Percentiles rank a stretch among this genome's conserved stretches.
These are phyloP conservation scores for Penicillium corylophilum DNA, from an alignment of 2,329 filamentous ascomycete species.

Conservation along the genomic window DNA sequence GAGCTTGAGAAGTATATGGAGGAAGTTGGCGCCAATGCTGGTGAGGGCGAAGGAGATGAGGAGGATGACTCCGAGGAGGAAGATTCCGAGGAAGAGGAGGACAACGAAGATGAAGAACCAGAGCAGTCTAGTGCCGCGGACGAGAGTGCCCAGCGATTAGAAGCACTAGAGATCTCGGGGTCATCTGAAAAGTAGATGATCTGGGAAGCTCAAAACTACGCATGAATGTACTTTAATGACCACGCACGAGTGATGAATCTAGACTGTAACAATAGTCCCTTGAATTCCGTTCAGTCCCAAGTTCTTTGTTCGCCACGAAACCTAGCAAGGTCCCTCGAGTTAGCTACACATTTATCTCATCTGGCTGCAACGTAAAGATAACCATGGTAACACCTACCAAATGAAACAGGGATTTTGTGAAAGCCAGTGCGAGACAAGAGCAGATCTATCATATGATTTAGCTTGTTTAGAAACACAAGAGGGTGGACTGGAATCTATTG, in stretches of 20 bases:
- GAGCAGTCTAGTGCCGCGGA: constrained; percentile 12
- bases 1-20: constrained; percentile 91
- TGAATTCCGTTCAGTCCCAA: neutral
- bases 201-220: neutral
- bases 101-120: constrained; percentile 31
- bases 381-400: too few relatives aligned
- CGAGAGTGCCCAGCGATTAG: constrained; percentile 32
- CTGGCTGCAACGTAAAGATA: too few relatives aligned
- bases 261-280: constrained; percentile 24
- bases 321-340: too few relatives aligned
- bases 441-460: too few relatives aligned
- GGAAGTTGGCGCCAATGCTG: constrained; percentile 60
- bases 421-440: too few relatives aligned
- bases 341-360: too few relatives aligned
- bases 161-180: constrained; percentile 34
- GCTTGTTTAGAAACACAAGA: too few relatives aligned
- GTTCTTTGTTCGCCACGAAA: too few relatives aligned
- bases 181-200: constrained; percentile 13
- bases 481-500: too few relatives aligned
- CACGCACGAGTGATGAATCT: constrained; percentile 27
- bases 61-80: constrained; percentile 40
- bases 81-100: constrained; percentile 22
- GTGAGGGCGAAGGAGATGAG: constrained; percentile 44
- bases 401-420: too few relatives aligned
- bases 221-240: constrained; percentile 24